These are phyloP conservation scores for Aureobasidium lini DNA, from an alignment of 2,329 filamentous ascomycete genomes.

Conservation along the genomic window DNA sequence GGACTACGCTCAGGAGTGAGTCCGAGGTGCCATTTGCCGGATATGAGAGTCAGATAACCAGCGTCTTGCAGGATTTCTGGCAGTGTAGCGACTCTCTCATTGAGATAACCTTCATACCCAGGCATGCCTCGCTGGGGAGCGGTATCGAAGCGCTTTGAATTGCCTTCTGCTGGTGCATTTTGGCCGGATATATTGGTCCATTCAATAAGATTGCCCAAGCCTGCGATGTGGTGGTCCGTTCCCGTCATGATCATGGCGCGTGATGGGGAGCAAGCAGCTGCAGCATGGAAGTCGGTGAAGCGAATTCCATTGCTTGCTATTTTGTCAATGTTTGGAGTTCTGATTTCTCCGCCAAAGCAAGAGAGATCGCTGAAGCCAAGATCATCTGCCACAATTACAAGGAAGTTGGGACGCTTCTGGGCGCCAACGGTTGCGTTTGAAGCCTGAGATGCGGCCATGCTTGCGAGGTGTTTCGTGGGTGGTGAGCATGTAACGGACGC, in stretches of 20 bases:
- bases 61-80: conserved; percentile 52
- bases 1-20: conserved; percentile 51
- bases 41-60: conserved; percentile 54
- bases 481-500: conserved; percentile 19
- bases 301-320: conserved; percentile 42
- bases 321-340: conserved; percentile 52
- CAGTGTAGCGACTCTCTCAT: conserved; percentile 50
- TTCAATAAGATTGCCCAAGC: conserved; percentile 53
- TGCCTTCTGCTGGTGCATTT: conserved; percentile 45
- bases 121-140: conserved; percentile 51
- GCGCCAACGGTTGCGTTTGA: conserved; percentile 24
- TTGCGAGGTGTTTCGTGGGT: conserved; percentile 15
- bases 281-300: conserved; percentile 59
- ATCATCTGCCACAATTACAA: conserved; percentile 53
- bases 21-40: conserved; percentile 58
- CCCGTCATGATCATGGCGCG: conserved; percentile 61
- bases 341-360: conserved; percentile 54
- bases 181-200: conserved; percentile 50
- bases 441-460: conserved; percentile 26
- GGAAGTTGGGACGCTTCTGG: conserved; percentile 50
- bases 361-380: conserved; percentile 54
- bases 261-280: conserved; percentile 57
- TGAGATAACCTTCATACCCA: conserved; percentile 58
- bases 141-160: conserved; percentile 37
- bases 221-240: conserved; percentile 54